Conservation (phyloP, 192 early-diverging fungal species). For the Coemansia biformis region DNA sequence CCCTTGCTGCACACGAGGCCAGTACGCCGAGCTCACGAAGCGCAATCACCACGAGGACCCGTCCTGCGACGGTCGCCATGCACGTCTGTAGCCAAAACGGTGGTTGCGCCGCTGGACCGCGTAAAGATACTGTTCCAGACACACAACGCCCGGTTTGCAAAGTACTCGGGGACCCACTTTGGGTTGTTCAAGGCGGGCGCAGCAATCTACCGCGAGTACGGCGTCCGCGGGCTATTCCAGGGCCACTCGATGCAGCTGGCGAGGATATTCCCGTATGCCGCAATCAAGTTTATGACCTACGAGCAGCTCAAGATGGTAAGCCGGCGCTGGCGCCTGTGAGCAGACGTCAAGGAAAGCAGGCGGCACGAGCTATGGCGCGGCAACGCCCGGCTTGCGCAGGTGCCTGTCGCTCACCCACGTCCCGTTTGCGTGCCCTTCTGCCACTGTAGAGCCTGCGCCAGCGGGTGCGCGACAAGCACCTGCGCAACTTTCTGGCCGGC, state of each 20-base stretch:
- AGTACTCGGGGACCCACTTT: slow-evolving; percentile 49
- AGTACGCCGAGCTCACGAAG: too few species aligned
- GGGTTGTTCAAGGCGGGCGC: slow-evolving; percentile 78
- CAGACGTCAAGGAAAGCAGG: too few species aligned
- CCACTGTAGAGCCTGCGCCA: slow-evolving; percentile 67
- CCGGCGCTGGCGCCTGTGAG: too few species aligned
- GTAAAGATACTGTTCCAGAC: slow-evolving; percentile 85
- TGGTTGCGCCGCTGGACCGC: slow-evolving; percentile 75
- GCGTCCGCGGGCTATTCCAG: slow-evolving; percentile 80
- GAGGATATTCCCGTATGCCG: slow-evolving; percentile 94
- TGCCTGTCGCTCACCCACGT: too few species aligned
- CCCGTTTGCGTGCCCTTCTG: too few species aligned
- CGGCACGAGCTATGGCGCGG: too few species aligned
- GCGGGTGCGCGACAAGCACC: slow-evolving; percentile 57
- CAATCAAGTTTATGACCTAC: slow-evolving; percentile 95
- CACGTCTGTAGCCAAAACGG: slow-evolving; percentile 59
- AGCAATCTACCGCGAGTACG: slow-evolving; percentile 67
- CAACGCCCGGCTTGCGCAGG: too few species aligned
- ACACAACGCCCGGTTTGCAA: slow-evolving; percentile 64
- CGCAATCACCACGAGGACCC: too few species aligned
- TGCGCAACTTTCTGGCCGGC: slow-evolving; percentile 78
- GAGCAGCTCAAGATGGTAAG: slow-evolving; percentile 80
- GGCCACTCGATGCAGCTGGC: slow-evolving; percentile 91
- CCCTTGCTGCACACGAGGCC: too few species aligned
- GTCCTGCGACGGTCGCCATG: too few species aligned